Evolutionary conservation across 495 filamentous ascomycete species (phyloP).

Genomic region (Glarea lozoyensis): DNA sequence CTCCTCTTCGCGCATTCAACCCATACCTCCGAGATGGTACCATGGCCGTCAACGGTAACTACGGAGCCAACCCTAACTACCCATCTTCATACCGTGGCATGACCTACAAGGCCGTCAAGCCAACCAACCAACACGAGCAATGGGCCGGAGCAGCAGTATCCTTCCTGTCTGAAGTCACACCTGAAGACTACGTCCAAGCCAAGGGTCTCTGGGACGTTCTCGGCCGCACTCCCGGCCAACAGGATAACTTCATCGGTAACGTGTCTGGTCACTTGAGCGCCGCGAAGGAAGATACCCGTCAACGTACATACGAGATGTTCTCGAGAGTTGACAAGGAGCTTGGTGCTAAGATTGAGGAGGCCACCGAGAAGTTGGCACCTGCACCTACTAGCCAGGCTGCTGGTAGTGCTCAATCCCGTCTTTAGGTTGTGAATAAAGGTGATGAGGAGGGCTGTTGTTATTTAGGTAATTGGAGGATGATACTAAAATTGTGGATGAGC

Average conservation of each 20-base stretch:
- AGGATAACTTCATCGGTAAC: constrained; percentile 59
- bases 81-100: constrained; percentile 52
- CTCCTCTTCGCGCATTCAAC: constrained; percentile 57
- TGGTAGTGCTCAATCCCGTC: constrained; percentile 9
- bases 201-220: constrained; percentile 58
- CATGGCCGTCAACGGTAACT: constrained; percentile 63
- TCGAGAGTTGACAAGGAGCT: constrained; percentile 37
- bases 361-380: constrained; percentile 40
- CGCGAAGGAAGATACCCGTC: constrained; percentile 44
- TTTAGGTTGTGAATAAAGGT: constrained; percentile 5
- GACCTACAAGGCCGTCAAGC: constrained; percentile 47
- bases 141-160: constrained; percentile 40
- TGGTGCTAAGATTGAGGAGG: constrained; percentile 30
- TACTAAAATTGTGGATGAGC: too few species aligned
- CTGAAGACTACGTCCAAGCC: constrained; percentile 58
- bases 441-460: too few species aligned
- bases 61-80: constrained; percentile 63
- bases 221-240: constrained; percentile 49
- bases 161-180: constrained; percentile 33
- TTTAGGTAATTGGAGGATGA: too few species aligned
- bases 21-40: constrained; percentile 67
- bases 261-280: constrained; percentile 48
- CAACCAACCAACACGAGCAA: constrained; percentile 53
- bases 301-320: constrained; percentile 50
- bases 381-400: constrained; percentile 13